Percentiles rank a stretch among this genome's conserved stretches.
These are phyloP conservation scores for Cicer chorassanicum DNA, from an alignment of 306 rosid species.

Conservation along the genomic window DNA sequence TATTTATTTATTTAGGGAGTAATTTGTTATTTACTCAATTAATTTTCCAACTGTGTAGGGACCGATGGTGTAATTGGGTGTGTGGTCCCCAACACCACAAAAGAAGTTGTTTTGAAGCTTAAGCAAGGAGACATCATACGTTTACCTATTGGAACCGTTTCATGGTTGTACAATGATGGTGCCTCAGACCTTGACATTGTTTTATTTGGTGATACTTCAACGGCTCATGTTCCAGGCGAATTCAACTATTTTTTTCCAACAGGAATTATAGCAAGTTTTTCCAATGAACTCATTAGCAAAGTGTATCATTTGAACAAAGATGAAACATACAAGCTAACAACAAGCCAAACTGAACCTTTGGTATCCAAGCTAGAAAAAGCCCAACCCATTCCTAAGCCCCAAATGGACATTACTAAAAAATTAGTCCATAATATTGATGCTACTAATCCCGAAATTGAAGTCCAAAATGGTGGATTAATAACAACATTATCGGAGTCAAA, in stretches of 20 bases:
- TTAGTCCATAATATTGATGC: constrained; percentile 54
- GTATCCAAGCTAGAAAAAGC: constrained; percentile 45
- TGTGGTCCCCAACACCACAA: constrained; percentile 34
- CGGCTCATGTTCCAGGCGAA: constrained; percentile 51
- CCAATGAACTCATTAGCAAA: constrained; percentile 49
- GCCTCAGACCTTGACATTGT: constrained; percentile 49
- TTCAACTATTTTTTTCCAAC: constrained; percentile 54
- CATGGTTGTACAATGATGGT: constrained; percentile 82
- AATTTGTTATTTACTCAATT: not conserved
- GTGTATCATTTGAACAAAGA: constrained; percentile 41
- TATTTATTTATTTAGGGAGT: not conserved
- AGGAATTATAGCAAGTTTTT: constrained; percentile 55
- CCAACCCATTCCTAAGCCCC: constrained; percentile 52
- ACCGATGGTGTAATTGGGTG: constrained; percentile 58
- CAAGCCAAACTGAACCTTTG: constrained; percentile 54
- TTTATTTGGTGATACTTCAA: constrained; percentile 60
- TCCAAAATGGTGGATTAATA: constrained; percentile 39
- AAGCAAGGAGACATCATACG: constrained; percentile 65
- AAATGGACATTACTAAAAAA: not conserved
- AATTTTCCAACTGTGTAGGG: not conserved
- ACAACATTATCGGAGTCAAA: constrained; percentile 46
- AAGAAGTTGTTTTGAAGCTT: constrained; percentile 59
- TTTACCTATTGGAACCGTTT: constrained; percentile 54
- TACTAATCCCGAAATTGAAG: constrained; percentile 24
- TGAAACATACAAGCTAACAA: constrained; percentile 51